Base-by-base conservation (phyloP, 2,329 filamentous ascomycete species). In the Sodiomyces alkalinus region DNA sequence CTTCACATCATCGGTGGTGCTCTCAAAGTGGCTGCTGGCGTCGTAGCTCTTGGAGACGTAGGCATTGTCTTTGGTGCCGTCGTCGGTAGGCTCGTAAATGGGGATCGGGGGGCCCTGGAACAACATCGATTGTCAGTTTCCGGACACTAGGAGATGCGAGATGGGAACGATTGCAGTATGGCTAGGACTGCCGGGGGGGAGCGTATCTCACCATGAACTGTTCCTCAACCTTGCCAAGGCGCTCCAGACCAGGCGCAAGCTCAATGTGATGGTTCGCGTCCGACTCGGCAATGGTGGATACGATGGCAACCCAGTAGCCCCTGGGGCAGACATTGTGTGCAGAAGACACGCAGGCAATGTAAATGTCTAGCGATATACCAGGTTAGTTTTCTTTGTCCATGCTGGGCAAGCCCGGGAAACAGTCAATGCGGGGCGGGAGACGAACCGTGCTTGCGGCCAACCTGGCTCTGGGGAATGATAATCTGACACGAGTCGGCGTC, bases 1-100 rank as follows among this genome's bases (percentile, higher is more conserved):
- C 60, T 77, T 79, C 49, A 98, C 86, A 55, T 98, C 87, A 52
- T 94, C 90, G 60, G 67, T 70, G 26, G 62, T 68, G 19, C 83
- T 94, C 71, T 98, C 90, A 48, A 98, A 98, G 66, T 98, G 90
- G 53, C 81, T 92, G 39, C 81, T 92, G 29, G 92, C 83, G 48
- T 98, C 92, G 58, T 98, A 98, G 63, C 83, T 93, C 74, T 92
- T 94, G 47, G 85, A 93, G 52, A 98, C 85, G 63, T 85, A 98
- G 54, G 98, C 78, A 56, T 86, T 86, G 63, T 94, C 86, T 43
- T 75, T 79, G 42, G 62, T 65, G 38, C 90, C 90, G 47, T 77
- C 71, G 47, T 82, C 80, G 27, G 87, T 53, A 14, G 90, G 92
- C 58, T 92, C 85, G 55, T 94, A 96, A 36, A 98, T 68, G 29